phyloP scores from a whole-genome alignment of 2,329 filamentous ascomycete species.

The Monosporascus sp. region DNA sequence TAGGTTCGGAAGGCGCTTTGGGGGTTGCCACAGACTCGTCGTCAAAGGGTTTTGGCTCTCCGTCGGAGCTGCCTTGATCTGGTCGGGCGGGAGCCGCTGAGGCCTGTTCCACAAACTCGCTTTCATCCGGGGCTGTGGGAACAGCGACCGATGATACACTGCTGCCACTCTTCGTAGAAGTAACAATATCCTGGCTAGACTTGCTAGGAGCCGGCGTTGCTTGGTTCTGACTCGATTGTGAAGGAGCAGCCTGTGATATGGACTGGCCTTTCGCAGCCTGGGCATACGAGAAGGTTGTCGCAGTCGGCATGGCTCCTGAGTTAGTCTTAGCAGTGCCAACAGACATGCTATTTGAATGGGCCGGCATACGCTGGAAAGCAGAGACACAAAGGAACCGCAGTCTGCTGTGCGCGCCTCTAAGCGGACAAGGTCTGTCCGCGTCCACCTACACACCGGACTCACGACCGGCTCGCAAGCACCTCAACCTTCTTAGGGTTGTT shows the following conservation, averaged over 20 bases:
- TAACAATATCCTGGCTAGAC: constrained; percentile 28
- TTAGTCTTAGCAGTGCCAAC: constrained; percentile 6
- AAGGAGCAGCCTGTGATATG: constrained; percentile 27
- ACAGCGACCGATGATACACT: constrained; percentile 29
- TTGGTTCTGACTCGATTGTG: constrained; percentile 24
- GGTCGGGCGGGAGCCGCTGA: constrained; percentile 10
- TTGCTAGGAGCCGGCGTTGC: constrained; percentile 25
- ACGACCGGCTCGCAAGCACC: constrained; percentile 19
- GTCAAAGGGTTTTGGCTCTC: neutral
- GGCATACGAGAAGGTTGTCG: constrained; percentile 80
- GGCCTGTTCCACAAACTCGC: constrained; percentile 19
- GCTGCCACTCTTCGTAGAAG: constrained; percentile 24
- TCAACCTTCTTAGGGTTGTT: constrained; percentile 14
- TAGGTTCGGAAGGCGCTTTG: constrained; percentile 6
- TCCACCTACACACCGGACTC: constrained; percentile 21
- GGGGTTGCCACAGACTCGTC: neutral
- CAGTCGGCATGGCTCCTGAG: constrained; percentile 40
- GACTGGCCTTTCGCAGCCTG: constrained; percentile 84
- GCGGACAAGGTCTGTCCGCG: constrained; percentile 18
- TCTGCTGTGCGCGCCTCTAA: constrained; percentile 18
- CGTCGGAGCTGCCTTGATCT: neutral
- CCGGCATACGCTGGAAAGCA: constrained; percentile 11
- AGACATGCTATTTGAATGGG: constrained; percentile 8
- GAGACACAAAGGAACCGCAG: constrained; percentile 6
- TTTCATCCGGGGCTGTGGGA: constrained; percentile 31